Evolutionary conservation across 768 basidiomycete species (phyloP).

Genomic region (Daedaleopsis nitida): DNA sequence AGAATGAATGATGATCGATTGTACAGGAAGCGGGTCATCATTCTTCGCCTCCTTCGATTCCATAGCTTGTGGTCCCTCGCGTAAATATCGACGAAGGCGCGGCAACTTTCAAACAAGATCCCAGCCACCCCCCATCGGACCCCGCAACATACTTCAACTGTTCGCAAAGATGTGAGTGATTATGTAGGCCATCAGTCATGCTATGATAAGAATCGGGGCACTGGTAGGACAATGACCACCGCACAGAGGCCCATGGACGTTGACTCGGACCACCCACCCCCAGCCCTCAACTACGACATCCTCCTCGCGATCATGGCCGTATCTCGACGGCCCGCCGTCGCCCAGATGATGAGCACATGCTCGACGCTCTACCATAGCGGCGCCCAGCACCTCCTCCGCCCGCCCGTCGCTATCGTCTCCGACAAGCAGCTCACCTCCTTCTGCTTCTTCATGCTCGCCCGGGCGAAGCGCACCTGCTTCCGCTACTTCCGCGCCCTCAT

Average conservation of each 20-base stretch:
- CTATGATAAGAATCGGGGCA: background rate
- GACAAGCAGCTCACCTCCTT: background rate
- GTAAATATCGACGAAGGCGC: no score
- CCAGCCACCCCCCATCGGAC: no score
- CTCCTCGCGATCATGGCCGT: background rate
- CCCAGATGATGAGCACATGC: background rate
- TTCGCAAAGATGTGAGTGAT: no score
- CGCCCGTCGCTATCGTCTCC: background rate
- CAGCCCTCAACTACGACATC: background rate
- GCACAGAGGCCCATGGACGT: background rate
- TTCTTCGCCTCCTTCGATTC: no score
- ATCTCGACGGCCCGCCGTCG: background rate
- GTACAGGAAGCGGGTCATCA: no score
- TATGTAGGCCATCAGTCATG: no score
- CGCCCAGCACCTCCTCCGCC: background rate
- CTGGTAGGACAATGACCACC: background rate
- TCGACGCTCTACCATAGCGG: background rate
- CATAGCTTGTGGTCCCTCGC: no score
- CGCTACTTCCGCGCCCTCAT: background rate
- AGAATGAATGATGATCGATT: no score
- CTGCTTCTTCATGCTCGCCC: background rate
- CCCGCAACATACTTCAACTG: no score
- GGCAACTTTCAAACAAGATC: no score
- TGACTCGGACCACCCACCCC: no score
- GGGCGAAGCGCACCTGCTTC: background rate